Evolutionary conservation across 2,329 filamentous ascomycete genomes (phyloP).

Genomic region (Chlorencoelia australis): DNA sequence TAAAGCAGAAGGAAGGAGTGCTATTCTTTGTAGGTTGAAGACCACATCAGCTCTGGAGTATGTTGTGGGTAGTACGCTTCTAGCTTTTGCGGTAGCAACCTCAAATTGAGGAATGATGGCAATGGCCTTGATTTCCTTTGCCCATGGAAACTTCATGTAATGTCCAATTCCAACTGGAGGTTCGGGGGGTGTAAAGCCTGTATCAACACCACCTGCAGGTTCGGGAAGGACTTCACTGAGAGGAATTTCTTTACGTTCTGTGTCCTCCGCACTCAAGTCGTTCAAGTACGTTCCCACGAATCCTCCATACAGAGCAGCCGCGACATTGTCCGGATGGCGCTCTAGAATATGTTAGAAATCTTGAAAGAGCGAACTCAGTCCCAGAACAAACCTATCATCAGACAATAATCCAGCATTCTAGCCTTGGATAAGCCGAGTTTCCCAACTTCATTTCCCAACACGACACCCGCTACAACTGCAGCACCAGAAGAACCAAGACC

Average conservation of each 20-base stretch:
- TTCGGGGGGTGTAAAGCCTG: slow-evolving; percentile 73
- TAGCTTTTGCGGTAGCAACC: slow-evolving; percentile 85
- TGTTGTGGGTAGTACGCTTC: slow-evolving; percentile 69
- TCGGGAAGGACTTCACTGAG: slow-evolving; percentile 86
- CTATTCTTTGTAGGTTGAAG: slow-evolving; percentile 92
- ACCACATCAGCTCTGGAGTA: slow-evolving; percentile 76
- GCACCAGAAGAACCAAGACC: slow-evolving; percentile 93
- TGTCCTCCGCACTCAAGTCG: slow-evolving; percentile 79
- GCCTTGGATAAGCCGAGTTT: slow-evolving; percentile 67
- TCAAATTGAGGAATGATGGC: slow-evolving; percentile 95
- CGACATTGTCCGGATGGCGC: slow-evolving; percentile 88
- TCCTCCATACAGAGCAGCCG: slow-evolving; percentile 87
- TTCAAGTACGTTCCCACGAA: slow-evolving; percentile 96
- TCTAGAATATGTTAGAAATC: slow-evolving; percentile 35
- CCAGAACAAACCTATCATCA: slow-evolving; percentile 71
- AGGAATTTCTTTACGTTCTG: slow-evolving; percentile 85
- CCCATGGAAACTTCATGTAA: slow-evolving; percentile 93
- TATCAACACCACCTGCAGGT: slow-evolving; percentile 84
- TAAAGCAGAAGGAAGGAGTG: slow-evolving; percentile 79
- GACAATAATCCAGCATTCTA: slow-evolving; percentile 84
- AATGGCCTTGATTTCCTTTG: slow-evolving; percentile 89
- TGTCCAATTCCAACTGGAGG: slow-evolving; percentile 91
- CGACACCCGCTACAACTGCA: slow-evolving; percentile 90
- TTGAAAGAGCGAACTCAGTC: background rate
- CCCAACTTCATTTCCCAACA: slow-evolving; percentile 82